Evolutionary conservation across 2,329 filamentous ascomycete species (phyloP), one percentile per base, ranked within the genome.

Genomic region (Aspergillus caelatus): DNA sequence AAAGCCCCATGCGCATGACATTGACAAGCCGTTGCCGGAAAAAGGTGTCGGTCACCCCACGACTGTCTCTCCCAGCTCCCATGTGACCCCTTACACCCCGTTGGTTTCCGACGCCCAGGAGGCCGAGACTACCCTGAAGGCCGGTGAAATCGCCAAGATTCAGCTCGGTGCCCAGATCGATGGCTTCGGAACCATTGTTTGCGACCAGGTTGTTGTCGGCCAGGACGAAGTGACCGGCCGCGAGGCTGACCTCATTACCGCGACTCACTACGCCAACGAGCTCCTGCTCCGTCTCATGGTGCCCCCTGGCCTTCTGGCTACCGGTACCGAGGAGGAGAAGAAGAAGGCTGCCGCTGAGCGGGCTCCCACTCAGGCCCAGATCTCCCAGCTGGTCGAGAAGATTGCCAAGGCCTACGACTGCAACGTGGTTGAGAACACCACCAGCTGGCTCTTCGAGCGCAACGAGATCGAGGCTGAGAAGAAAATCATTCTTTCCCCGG

Each of bases 81-180:
- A 93, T 82, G 89, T 99, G 79, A 99, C 95, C 62, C 95, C 95
- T 58, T 98, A 97, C 85, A 99, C 95, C 54, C 95, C 95, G 58
- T 85, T 99, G 72, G 89, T 88, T 71, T 89, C 93, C 68, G 95
- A 99, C 75, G 85, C 90, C 78, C 88, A 90, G 77, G 95, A 99
- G 84, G 92, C 94, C 66, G 87, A 86, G 62, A 85, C 86, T 56
- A 88, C 89, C 74, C 86, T 99, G 72, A 92, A 97, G 83, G 86
- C 90, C 58, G 91, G 89, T 66, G 95, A 99, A 83, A 83, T 92
- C 66, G 87, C 97, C 82, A 99, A 99, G 88, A 95, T 99, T 78
- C 95, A 99, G 83, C 88, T 99, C n/a, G 95, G 95, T 75, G 95
- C 95, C 58, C 95, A 99, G 83, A 97, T 99, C 68, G 93, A 98